phyloP scores from a whole-genome alignment of 2,329 filamentous ascomycete species.

The Penicillium sclerotiorum region DNA sequence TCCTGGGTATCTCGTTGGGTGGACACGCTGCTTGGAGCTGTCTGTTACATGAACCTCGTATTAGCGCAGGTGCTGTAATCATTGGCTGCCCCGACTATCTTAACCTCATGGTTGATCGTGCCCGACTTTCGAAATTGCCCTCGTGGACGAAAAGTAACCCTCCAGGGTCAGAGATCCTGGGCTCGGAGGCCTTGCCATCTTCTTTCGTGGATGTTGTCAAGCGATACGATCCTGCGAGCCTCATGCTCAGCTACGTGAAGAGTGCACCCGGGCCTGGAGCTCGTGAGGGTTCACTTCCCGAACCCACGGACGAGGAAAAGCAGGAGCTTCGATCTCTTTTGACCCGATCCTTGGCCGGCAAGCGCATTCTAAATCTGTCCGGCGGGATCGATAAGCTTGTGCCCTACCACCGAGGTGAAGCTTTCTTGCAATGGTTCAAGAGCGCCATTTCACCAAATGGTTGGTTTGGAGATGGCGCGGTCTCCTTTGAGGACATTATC shows the following conservation, averaged over 20 bases:
- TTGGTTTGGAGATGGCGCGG: constrained; percentile 54
- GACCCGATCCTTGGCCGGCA: constrained; percentile 48
- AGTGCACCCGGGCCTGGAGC: constrained; percentile 24
- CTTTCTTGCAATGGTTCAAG: constrained; percentile 61
- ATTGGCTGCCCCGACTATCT: constrained; percentile 91
- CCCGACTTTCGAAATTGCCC: constrained; percentile 66
- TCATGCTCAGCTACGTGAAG: constrained; percentile 63
- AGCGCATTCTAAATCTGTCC: constrained; percentile 56
- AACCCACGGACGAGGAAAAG: constrained; percentile 48
- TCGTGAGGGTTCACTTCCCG: constrained; percentile 36
- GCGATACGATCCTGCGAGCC: constrained; percentile 72
- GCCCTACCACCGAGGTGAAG: constrained; percentile 58
- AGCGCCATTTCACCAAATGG: constrained; percentile 41
- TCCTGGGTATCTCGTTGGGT: constrained; percentile 81
- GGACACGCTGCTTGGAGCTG: constrained; percentile 87
- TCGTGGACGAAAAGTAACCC: constrained; percentile 61
- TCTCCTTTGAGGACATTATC: constrained; percentile 60
- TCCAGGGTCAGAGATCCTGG: constrained; percentile 67
- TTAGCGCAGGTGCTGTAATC: constrained; percentile 76
- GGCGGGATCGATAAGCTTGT: constrained; percentile 63
- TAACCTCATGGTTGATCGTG: constrained; percentile 78
- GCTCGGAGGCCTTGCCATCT: constrained; percentile 74
- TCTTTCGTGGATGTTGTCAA: constrained; percentile 66
- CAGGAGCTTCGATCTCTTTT: constrained; percentile 47
- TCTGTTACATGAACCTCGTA: constrained; percentile 74